Evolutionary conservation across 768 basidiomycete species (phyloP), one percentile per base, ranked within the genome.

Genomic region (Tephrocybe sp.): DNA sequence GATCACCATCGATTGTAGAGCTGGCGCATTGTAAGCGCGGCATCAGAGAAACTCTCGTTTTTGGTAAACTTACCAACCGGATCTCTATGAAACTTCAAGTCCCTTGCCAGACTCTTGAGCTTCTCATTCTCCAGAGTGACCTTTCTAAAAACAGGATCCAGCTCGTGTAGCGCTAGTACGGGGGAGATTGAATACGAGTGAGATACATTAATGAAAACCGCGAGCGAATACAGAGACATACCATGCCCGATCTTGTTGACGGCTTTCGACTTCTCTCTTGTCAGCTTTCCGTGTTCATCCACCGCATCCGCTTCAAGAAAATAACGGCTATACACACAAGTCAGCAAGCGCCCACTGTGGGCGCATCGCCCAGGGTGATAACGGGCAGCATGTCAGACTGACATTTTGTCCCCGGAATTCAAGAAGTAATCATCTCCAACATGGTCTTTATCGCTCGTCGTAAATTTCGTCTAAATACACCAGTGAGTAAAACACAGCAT

Each of bases 241-340:
- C 91, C 91, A 63, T 93, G 91, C 1, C 91, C 88, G 53, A 94
- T 93, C 79, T 99, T 99, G 69, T 99, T 99, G 22, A 98, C 88
- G 1, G 91, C 83, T 59, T 79, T 82, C 39, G 83, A 72, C 64
- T 90, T 90, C 48, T 81, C 78, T 49, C 81, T 72, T 1, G 76
- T 77, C 64, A 99, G 77, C 57, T 83, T 84, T 2, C 91, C 88
- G 25, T 79, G 64, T 21, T 69, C 57, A 52, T 84, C 79, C 5
- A 97, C 73, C 0, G 94, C 92, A 42, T 87, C 91, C 57, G 91
- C 86, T 63, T 98, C 97, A 37, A 99, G 73, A 67, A 99, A 98
- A 67, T 85, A 98, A 5, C 89, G 84, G 52, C 79, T 81, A 50
- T 5, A 30, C 37, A 38, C 29, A 34, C 23, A 24, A 30, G 31